Percentiles rank a stretch among this genome's conserved stretches.
phyloP scores from a whole-genome alignment of 1,139 yeast species.

The Zygoascus meyerae region DNA sequence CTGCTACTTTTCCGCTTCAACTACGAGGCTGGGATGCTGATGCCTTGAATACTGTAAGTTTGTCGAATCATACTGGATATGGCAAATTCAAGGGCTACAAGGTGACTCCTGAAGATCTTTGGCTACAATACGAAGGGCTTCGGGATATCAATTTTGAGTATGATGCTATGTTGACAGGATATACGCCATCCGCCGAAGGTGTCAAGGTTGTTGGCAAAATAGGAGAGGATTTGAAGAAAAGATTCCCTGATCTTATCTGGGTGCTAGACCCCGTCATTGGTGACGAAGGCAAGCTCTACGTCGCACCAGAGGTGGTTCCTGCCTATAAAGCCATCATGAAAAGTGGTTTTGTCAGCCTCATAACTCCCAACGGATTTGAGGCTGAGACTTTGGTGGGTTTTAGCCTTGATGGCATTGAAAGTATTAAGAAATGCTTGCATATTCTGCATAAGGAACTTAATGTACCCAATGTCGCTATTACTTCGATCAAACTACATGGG shows the following conservation, averaged over 20 bases:
- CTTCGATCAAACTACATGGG: constrained; percentile 44
- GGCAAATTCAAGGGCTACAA: constrained; percentile 48
- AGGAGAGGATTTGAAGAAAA: constrained; percentile 29
- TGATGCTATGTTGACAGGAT: constrained; percentile 65
- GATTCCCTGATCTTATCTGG: constrained; percentile 41
- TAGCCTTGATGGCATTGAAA: constrained; percentile 39
- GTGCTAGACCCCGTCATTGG: constrained; percentile 92
- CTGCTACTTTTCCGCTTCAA: constrained; percentile 76
- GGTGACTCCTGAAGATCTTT: constrained; percentile 39
- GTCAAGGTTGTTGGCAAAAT: constrained; percentile 46
- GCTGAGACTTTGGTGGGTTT: constrained; percentile 63
- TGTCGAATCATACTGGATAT: constrained; percentile 77
- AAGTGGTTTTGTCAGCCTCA: constrained; percentile 51
- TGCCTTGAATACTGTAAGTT: constrained; percentile 69
- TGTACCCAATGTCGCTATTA: constrained; percentile 62
- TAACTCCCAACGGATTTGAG: constrained; percentile 92
- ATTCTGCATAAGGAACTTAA: constrained; percentile 45
- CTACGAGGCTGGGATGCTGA: constrained; percentile 81
- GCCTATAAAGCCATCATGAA: constrained; percentile 54
- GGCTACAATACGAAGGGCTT: constrained; percentile 44
- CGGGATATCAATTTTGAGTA: constrained; percentile 42
- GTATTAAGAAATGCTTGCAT: constrained; percentile 44
- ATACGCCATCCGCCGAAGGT: constrained; percentile 55
- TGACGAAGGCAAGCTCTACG: constrained; percentile 80
- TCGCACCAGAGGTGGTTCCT: constrained; percentile 60